Conservation (phyloP, 768 basidiomycete genomes). For the Suillus weaverae region DNA sequence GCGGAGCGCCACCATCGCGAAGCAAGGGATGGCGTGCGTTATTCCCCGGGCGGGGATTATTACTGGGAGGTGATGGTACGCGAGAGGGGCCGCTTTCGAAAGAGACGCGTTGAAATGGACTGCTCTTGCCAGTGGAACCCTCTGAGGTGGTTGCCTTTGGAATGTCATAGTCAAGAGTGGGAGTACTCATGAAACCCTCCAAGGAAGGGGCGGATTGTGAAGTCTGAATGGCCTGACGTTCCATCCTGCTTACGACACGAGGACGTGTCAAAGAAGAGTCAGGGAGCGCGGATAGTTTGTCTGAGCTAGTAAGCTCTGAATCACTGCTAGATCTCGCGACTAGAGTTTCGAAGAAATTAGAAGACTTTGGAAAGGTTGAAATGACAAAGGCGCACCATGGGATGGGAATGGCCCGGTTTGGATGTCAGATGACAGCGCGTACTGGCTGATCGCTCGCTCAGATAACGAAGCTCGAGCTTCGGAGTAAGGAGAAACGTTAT, state of each 20-base stretch:
- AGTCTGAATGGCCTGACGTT: constrained; percentile 38
- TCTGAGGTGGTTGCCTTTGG: constrained; percentile 34
- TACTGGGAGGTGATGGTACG: constrained; percentile 35
- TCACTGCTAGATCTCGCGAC: constrained; percentile 7
- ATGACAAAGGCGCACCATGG: constrained; percentile 14
- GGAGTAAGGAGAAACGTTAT: constrained; percentile 12
- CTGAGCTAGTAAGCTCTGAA: constrained; percentile 42
- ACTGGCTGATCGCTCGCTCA: constrained; percentile 8
- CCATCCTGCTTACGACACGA: constrained; percentile 33
- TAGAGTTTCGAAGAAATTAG: neutral
- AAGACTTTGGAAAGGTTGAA: neutral
- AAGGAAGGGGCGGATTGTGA: constrained; percentile 45
- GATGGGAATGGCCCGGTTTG: neutral
- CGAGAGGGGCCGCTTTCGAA: constrained; percentile 49
- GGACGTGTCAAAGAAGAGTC: constrained; percentile 34
- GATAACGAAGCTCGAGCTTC: constrained; percentile 11
- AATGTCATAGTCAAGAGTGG: constrained; percentile 16
- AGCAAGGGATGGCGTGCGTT: constrained; percentile 37
- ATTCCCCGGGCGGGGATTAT: constrained; percentile 16
- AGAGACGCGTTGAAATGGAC: constrained; percentile 52
- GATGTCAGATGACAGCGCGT: neutral
- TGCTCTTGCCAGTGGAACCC: constrained; percentile 40
- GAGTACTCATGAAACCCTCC: constrained; percentile 21
- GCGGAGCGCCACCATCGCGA: constrained; percentile 15
- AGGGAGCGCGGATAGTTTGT: constrained; percentile 44